These are phyloP conservation scores for Pestalotiopsis sp. DNA, from an alignment of 2,329 filamentous ascomycete species.

Conservation along the genomic window DNA sequence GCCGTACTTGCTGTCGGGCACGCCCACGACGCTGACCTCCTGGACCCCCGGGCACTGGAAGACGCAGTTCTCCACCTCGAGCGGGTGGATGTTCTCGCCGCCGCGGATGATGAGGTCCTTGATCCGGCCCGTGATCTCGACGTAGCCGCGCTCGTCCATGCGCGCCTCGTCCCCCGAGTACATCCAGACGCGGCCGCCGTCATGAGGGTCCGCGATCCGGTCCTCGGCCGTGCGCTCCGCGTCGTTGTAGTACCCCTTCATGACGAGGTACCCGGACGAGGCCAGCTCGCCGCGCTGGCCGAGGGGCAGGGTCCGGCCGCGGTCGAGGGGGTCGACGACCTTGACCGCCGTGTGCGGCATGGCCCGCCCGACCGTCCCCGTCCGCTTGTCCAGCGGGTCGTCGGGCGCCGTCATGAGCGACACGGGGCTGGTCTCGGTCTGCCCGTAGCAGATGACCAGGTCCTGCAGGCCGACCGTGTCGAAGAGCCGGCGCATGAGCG, in stretches of 20 bases:
- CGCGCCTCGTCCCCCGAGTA: slow-evolving; percentile 87
- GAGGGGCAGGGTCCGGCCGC: slow-evolving; percentile 59
- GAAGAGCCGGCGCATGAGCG: slow-evolving; percentile 79
- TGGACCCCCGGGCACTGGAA: slow-evolving; percentile 70
- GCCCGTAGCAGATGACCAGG: slow-evolving; percentile 92
- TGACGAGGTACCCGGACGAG: slow-evolving; percentile 82
- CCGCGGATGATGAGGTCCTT: slow-evolving; percentile 96
- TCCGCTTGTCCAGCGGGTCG: slow-evolving; percentile 74
- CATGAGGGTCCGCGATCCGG: slow-evolving; percentile 41
- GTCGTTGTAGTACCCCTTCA: slow-evolving; percentile 91
- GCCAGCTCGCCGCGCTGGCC: slow-evolving; percentile 79
- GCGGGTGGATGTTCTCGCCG: slow-evolving; percentile 93
- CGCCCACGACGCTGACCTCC: slow-evolving; percentile 81
- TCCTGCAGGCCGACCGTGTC: slow-evolving; percentile 75
- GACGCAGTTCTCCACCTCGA: slow-evolving; percentile 89
- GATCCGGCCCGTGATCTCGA: slow-evolving; percentile 82
- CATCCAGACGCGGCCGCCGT: slow-evolving; percentile 73
- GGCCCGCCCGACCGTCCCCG: slow-evolving; percentile 75
- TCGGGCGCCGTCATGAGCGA: slow-evolving; percentile 79
- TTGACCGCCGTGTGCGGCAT: slow-evolving; percentile 81
- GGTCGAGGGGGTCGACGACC: slow-evolving; percentile 72
- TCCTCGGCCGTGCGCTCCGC: slow-evolving; percentile 69
- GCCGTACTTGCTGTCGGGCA: slow-evolving; percentile 81
- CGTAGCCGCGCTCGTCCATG: slow-evolving; percentile 83
- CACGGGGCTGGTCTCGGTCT: slow-evolving; percentile 87